These are phyloP conservation scores for Lentithecium fluviatile DNA, from an alignment of 495 filamentous ascomycete species.

Conservation along the genomic window DNA sequence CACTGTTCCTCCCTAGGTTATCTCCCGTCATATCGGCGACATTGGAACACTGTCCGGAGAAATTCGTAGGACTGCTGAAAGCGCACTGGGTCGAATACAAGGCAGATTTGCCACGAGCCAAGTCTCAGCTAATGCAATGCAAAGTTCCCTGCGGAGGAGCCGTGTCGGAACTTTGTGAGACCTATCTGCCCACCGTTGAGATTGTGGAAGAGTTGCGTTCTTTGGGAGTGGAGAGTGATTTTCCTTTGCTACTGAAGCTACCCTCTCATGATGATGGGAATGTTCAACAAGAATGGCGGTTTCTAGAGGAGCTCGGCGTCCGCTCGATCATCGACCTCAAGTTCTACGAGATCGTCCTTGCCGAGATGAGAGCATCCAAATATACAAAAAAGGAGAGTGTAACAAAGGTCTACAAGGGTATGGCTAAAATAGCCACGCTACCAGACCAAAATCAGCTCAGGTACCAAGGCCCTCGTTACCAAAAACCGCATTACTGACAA, in stretches of 20 bases:
- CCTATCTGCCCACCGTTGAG: conserved; percentile 2
- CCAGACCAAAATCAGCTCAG: too few species aligned
- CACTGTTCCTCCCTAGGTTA: neutral
- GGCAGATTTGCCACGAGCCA: neutral
- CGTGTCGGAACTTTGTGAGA: neutral
- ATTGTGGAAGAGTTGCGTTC: neutral
- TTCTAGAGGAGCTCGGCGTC: conserved; percentile 6
- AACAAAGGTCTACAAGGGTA: neutral
- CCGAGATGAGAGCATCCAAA: neutral
- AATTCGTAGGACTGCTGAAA: conserved; percentile 7
- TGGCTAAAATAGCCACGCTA: neutral
- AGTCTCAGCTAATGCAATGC: neutral
- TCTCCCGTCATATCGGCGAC: neutral
- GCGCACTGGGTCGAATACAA: conserved; percentile 11
- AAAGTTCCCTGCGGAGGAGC: conserved; percentile 7
- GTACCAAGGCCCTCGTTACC: too few species aligned
- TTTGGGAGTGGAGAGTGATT: neutral
- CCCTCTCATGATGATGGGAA: neutral
- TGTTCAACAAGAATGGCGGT: neutral
- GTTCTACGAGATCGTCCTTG: conserved; percentile 2
- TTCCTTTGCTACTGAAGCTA: conserved; percentile 4
- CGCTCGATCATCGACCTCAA: neutral
- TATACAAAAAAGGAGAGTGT: neutral
- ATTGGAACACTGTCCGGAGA: neutral
- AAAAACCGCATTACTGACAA: neutral